A percentile compares a stretch with the other conserved stretches of the same genome.
phyloP scores from a whole-genome alignment of 1,139 yeast species.

The Cylindricascospora bacillispora region DNA sequence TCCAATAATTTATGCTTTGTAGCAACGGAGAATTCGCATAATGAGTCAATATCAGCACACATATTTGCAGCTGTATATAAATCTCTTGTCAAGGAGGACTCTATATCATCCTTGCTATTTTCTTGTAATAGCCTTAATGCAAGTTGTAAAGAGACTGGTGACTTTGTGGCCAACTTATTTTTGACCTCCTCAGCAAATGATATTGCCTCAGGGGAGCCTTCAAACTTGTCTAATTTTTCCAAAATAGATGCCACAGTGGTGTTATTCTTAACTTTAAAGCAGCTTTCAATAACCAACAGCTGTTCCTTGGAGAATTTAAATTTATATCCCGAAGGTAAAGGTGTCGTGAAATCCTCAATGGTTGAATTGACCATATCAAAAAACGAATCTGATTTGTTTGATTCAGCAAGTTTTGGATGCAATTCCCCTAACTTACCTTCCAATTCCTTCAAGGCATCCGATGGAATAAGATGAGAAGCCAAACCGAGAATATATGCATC shows the following conservation, averaged over 20 bases:
- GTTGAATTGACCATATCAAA: conserved; percentile 47
- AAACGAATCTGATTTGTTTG: conserved; percentile 8
- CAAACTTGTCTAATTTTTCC: conserved; percentile 35
- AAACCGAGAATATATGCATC: conserved; percentile 76
- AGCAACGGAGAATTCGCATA: conserved; percentile 58
- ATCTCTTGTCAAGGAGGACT: conserved; percentile 60
- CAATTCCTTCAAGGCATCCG: conserved; percentile 48
- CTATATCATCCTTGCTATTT: conserved; percentile 47
- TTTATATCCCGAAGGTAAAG: conserved; percentile 51
- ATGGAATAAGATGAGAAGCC: conserved; percentile 81
- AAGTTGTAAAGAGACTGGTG: conserved; percentile 70
- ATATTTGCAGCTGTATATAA: conserved; percentile 67
- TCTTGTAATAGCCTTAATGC: conserved; percentile 57
- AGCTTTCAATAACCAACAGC: conserved; percentile 49
- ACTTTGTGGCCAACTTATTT: conserved; percentile 40
- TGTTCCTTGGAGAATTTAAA: conserved; percentile 48
- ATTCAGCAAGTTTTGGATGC: conserved; percentile 11
- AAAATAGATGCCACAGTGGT: conserved; percentile 51
- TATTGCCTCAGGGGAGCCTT: conserved; percentile 32
- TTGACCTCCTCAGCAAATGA: conserved; percentile 55
- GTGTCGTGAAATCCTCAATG: conserved; percentile 65
- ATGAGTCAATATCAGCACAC: conserved; percentile 40
- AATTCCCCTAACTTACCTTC: conserved; percentile 49
- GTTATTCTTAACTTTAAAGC: conserved; percentile 40
- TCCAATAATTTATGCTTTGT: conserved; percentile 38